phyloP scores from a whole-genome alignment of 2,329 filamentous ascomycete genomes.

The Aspergillus sp. region DNA sequence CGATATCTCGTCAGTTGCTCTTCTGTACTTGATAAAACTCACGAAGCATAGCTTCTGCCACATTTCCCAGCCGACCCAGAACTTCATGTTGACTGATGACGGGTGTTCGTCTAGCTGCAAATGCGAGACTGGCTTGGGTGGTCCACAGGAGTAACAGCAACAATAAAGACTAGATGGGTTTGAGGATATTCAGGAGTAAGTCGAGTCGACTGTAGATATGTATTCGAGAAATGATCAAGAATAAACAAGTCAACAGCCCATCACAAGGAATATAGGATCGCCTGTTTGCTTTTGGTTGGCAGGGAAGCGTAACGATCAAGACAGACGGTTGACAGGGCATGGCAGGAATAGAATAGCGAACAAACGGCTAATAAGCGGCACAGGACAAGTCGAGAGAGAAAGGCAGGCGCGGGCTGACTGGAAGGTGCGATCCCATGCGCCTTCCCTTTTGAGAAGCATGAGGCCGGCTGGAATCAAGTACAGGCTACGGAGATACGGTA shows the following conservation, averaged over 20 bases:
- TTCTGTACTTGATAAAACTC: constrained; percentile 34
- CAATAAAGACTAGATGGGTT: neutral
- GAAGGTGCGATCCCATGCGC: neutral
- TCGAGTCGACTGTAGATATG: no score
- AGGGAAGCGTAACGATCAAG: neutral
- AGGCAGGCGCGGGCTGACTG: neutral
- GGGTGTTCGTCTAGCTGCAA: neutral
- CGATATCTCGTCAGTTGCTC: neutral
- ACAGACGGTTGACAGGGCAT: no score
- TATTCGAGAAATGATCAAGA: no score
- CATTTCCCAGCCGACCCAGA: constrained; percentile 65
- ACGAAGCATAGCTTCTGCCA: constrained; percentile 93
- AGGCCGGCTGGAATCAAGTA: no score
- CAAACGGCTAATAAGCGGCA: neutral
- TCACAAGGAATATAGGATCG: no score
- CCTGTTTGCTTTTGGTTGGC: neutral
- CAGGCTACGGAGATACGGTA: no score
- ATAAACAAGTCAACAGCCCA: no score
- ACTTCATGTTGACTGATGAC: constrained; percentile 32
- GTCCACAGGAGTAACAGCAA: neutral
- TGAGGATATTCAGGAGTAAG: no score
- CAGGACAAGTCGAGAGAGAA: neutral
- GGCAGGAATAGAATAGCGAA: neutral
- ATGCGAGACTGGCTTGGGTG: no score
- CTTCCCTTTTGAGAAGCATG: neutral